Evolutionary conservation across 495 filamentous ascomycete genomes (phyloP).

Genomic region (Tricharina praecox): DNA sequence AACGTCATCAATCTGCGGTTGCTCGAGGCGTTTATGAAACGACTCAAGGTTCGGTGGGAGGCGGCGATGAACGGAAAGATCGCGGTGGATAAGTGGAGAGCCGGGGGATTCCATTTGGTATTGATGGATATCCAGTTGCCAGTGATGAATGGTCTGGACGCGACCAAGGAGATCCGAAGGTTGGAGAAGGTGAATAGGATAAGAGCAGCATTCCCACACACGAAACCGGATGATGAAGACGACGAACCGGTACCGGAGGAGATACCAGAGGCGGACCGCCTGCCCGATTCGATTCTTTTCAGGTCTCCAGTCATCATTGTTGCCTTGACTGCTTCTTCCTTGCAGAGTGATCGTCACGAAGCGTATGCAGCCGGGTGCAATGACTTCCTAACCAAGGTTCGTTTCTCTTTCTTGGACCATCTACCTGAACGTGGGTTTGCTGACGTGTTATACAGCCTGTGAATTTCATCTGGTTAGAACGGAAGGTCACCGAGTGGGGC

Average conservation of each 20-base stretch:
- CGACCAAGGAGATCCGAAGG: conserved; percentile 88
- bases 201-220: conserved; percentile 33
- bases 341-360: conserved; percentile 90
- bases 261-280: conserved; percentile 32
- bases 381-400: conserved; percentile 94
- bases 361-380: conserved; percentile 93
- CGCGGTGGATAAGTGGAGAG: conserved; percentile 81
- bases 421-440: conserved; percentile 3
- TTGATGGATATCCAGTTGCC: conserved; percentile 98
- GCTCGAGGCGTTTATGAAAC: conserved; percentile 88
- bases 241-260: conserved; percentile 8
- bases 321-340: conserved; percentile 76
- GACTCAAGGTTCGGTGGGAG: conserved; percentile 93
- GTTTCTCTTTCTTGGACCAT: conserved; percentile 14
- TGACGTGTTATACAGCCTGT: conserved; percentile 46
- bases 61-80: conserved; percentile 88
- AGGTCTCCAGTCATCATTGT: conserved; percentile 97
- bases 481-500: conserved; percentile 98
- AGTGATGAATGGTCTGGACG: conserved; percentile 90
- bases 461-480: conserved; percentile 90
- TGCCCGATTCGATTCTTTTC: conserved; percentile 50
- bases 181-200: conserved; percentile 79
- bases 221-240: conserved; percentile 13
- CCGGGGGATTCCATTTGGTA: conserved; percentile 90
- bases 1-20: conserved; percentile 93